Evolutionary conservation across 306 rosid species (phyloP).

Genomic region (Biancaea sappan): DNA sequence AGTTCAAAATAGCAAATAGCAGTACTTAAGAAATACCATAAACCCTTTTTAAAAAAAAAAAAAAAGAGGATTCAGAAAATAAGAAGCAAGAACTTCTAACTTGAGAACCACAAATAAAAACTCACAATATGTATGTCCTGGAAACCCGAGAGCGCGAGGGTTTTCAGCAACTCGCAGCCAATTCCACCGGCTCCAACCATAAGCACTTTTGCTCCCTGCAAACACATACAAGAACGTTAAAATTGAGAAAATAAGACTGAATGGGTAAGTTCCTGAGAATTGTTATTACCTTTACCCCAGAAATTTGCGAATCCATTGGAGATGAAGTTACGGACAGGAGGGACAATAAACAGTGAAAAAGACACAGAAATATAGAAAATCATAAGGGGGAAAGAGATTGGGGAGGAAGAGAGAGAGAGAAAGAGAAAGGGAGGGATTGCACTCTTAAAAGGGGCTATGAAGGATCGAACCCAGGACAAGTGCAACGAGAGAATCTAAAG

Average conservation of each 20-base stretch:
- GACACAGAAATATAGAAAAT: conserved; percentile 44
- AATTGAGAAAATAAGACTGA: not conserved
- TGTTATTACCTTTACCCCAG: conserved; percentile 57
- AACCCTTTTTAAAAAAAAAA: not conserved
- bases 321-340: not conserved
- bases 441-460: not conserved
- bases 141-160: conserved; percentile 95
- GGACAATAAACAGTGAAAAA: not conserved
- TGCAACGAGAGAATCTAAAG: conserved; percentile 33
- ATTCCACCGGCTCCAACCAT: conserved; percentile 99
- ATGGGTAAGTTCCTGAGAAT: not conserved
- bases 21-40: not conserved
- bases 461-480: conserved; percentile 37
- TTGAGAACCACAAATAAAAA: not conserved
- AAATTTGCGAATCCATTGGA: conserved; percentile 69
- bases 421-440: not conserved
- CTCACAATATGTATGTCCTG: conserved; percentile 91
- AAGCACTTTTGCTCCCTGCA: conserved; percentile 84
- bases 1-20: conserved; percentile 26
- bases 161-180: conserved; percentile 97
- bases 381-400: conserved; percentile 15
- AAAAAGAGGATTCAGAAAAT: not conserved
- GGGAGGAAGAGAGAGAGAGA: not conserved
- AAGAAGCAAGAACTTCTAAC: not conserved
- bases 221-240: not conserved